Evolutionary conservation across 495 filamentous ascomycete species (phyloP).

Genomic region (Talaromyces trachyspermus): DNA sequence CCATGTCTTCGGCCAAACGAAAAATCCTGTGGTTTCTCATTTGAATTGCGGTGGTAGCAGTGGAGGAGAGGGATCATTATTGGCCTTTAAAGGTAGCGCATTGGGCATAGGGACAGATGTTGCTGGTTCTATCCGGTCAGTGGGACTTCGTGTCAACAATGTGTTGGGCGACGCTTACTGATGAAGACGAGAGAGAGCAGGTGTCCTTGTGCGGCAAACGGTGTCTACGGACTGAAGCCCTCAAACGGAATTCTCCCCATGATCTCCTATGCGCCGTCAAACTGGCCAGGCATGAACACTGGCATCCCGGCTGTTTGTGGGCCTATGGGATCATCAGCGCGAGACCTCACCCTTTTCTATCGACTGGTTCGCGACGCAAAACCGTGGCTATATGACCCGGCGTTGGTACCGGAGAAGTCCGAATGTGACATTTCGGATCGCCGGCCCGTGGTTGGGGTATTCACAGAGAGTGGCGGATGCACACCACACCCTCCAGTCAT

Average conservation of each 20-base stretch:
- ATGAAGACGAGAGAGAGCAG: no score
- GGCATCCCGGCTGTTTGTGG: constrained; percentile 42
- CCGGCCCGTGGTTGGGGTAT: no score
- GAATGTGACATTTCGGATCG: no score
- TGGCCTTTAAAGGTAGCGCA: constrained; percentile 54
- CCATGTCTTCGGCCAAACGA: constrained; percentile 57
- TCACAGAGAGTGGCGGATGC: background rate
- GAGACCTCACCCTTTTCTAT: constrained; percentile 49
- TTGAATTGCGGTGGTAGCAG: constrained; percentile 55
- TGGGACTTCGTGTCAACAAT: background rate
- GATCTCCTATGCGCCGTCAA: constrained; percentile 22
- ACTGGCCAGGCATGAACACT: constrained; percentile 33
- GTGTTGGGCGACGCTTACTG: no score
- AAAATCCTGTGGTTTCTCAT: constrained; percentile 54
- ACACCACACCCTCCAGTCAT: background rate
- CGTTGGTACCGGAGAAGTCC: background rate
- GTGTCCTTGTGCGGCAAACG: constrained; percentile 22
- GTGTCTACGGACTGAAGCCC: constrained; percentile 25
- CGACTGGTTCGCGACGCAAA: constrained; percentile 39
- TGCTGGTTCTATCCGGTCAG: constrained; percentile 21
- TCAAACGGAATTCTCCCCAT: constrained; percentile 18
- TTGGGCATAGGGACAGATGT: constrained; percentile 63
- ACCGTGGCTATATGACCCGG: constrained; percentile 43
- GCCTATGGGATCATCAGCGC: constrained; percentile 46
- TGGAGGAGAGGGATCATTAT: constrained; percentile 59